Conservation (phyloP, 2,329 filamentous ascomycete species). For the Neopestalotiopsis sp. region DNA sequence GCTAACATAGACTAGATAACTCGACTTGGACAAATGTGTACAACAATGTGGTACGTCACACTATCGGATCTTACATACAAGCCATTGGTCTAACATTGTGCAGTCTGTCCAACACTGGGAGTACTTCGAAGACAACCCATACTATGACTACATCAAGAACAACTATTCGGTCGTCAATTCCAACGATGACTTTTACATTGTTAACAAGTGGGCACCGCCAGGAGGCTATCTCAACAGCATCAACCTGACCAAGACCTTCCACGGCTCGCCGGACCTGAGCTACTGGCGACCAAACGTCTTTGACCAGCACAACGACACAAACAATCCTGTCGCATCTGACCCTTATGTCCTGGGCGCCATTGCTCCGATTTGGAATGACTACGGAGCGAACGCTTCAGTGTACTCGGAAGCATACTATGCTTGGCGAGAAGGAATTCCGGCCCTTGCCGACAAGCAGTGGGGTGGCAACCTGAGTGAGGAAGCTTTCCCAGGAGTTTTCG, state of each 20-base stretch:
- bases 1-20: slow-evolving; percentile 10
- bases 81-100: not conserved
- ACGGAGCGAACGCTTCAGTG: slow-evolving; percentile 55
- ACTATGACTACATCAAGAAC: slow-evolving; percentile 46
- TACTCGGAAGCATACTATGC: slow-evolving; percentile 59
- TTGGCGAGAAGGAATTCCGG: slow-evolving; percentile 55
- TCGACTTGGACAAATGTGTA: slow-evolving; percentile 18
- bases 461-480: slow-evolving; percentile 49
- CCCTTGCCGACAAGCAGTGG: slow-evolving; percentile 60
- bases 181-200: slow-evolving; percentile 57
- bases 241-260: slow-evolving; percentile 52
- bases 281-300: slow-evolving; percentile 57
- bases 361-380: slow-evolving; percentile 60
- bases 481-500: slow-evolving; percentile 45
- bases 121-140: slow-evolving; percentile 57
- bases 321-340: slow-evolving; percentile 49
- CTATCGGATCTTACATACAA: no score
- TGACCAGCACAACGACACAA: slow-evolving; percentile 51
- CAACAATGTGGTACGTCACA: slow-evolving; percentile 12
- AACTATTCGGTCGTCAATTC: slow-evolving; percentile 59
- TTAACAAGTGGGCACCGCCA: slow-evolving; percentile 50
- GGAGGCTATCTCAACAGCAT: slow-evolving; percentile 50
- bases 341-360: slow-evolving; percentile 53
- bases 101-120: slow-evolving; percentile 60
- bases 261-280: slow-evolving; percentile 46